phyloP scores from a whole-genome alignment of 176 grass and related monocot species.

The Lolium perenne region DNA sequence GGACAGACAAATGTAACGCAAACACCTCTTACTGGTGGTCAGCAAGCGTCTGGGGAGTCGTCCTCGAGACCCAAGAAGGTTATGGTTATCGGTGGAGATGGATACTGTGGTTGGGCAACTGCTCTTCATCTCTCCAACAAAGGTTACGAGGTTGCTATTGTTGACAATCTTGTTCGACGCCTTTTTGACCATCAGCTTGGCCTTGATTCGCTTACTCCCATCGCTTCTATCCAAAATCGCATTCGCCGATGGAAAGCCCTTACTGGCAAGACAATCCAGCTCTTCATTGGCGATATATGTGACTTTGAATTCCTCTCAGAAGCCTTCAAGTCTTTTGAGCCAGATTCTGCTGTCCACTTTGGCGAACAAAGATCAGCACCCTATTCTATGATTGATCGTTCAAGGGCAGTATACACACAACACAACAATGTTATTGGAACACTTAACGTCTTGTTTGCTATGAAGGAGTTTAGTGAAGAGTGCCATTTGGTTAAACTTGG shows the following conservation, averaged over 20 bases:
- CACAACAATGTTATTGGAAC: conserved; percentile 98
- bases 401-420: conserved; percentile 89
- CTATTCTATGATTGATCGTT: conserved; percentile 96
- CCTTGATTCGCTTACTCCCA: conserved; percentile 87
- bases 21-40: conserved; percentile 53
- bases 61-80: conserved; percentile 75
- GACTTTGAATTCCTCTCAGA: conserved; percentile 96
- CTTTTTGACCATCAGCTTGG: conserved; percentile 95
- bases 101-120: conserved; percentile 95
- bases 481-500: conserved; percentile 95
- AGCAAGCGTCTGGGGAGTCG: conserved; percentile 53
- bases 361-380: conserved; percentile 94
- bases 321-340: conserved; percentile 93
- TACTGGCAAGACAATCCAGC: conserved; percentile 74
- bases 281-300: conserved; percentile 91
- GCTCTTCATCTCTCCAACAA: conserved; percentile 95
- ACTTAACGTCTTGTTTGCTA: conserved; percentile 92
- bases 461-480: conserved; percentile 81
- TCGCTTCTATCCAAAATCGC: conserved; percentile 86
- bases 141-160: conserved; percentile 92
- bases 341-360: conserved; percentile 88
- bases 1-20: conserved; percentile 53
- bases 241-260: conserved; percentile 83
- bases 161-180: conserved; percentile 86
- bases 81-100: conserved; percentile 99